Base-by-base conservation (phyloP, 495 filamentous ascomycete species). In the Evernia prunastri region DNA sequence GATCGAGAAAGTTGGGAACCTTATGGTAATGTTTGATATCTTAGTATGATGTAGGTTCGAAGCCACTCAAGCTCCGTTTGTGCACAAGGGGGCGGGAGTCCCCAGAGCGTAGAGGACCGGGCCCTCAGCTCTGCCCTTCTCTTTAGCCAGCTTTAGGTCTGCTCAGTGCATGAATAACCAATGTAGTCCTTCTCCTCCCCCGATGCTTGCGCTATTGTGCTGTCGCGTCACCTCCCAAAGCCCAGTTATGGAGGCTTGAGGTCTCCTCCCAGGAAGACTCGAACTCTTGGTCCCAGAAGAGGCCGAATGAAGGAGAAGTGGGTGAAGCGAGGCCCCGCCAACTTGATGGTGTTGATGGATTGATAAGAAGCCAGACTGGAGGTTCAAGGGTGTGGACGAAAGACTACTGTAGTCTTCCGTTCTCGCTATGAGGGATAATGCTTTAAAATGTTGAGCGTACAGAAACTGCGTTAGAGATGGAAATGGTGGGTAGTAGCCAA, bases 191-290 rank as follows among this genome's bases (percentile, higher is more conserved):
- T 42, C 45, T 62, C 63, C 13, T 60, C 51, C 36, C 23, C 27
- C 54, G n/a, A n/a, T 56, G 39, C 2, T 60, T 59, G 58, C 58
- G 4, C 58, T 59, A 59, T 63, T 45, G 60, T 60, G 51, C 61
- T 62, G n/a, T 59, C 4, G 42, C 59, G 69, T 68, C 72, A 27
- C 25, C 49, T 53, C 49, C 67, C 58, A 70, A 81, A 79, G 78
- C 72, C 81, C 78, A 92, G 78, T 97, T 97, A 98, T 81, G 94
- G 94, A 73, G 94, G 94, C 82, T 94, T 92, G 81, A 91, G 94
- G 81, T 92, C 89, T 82, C 89, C 91, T 87, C 94, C 92, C 82
- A 86, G 84, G 79, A 94, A 92, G 83, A 90, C 89, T 91, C 92
- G 87, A 79, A 85, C 83, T 71, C 86, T 84, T 74, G 94, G 92